These are phyloP conservation scores for Sarcodon aspratus DNA, from an alignment of 768 basidiomycete species.

Conservation along the genomic window DNA sequence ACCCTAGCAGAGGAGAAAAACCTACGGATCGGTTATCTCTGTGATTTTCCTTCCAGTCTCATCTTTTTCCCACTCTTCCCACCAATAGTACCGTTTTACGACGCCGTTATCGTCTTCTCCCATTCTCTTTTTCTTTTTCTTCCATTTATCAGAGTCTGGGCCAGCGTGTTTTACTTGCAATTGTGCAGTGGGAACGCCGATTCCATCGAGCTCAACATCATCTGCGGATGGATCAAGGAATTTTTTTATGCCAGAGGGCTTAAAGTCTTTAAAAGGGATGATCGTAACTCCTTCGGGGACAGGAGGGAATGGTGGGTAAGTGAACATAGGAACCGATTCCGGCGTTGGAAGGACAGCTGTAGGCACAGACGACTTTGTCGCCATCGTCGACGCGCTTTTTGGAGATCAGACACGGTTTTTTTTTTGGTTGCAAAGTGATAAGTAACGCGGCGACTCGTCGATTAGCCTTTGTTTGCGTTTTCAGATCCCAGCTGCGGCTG, in stretches of 20 bases:
- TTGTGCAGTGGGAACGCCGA: conserved; percentile 55
- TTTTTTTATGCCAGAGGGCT: conserved; percentile 44
- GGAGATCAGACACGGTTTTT: too few relatives aligned
- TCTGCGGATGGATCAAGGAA: conserved; percentile 30
- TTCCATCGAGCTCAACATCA: conserved; percentile 46
- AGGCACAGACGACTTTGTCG: too few relatives aligned
- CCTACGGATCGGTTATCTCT: conserved; percentile 41
- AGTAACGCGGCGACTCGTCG: too few relatives aligned
- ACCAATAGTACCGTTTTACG: conserved; percentile 36
- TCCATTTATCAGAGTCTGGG: conserved; percentile 44
- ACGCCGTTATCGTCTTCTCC: conserved; percentile 10
- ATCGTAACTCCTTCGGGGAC: conserved; percentile 34
- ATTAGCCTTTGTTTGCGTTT: too few relatives aligned
- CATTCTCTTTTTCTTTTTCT: conserved; percentile 34
- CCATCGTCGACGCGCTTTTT: too few relatives aligned
- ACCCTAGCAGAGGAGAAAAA: conserved; percentile 2
- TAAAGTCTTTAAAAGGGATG: conserved; percentile 45
- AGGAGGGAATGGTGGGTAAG: conserved; percentile 37
- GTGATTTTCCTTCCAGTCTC: conserved; percentile 35
- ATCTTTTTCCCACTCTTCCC: conserved; percentile 58
- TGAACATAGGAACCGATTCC: conserved; percentile 7
- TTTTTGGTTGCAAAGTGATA: too few relatives aligned
- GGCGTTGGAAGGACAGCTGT: neutral
- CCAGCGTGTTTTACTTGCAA: conserved; percentile 45
- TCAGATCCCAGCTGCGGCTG: too few relatives aligned